These are phyloP conservation scores for Modicella reniformis DNA, from an alignment of 371 early-diverging fungal genomes.

Conservation along the genomic window DNA sequence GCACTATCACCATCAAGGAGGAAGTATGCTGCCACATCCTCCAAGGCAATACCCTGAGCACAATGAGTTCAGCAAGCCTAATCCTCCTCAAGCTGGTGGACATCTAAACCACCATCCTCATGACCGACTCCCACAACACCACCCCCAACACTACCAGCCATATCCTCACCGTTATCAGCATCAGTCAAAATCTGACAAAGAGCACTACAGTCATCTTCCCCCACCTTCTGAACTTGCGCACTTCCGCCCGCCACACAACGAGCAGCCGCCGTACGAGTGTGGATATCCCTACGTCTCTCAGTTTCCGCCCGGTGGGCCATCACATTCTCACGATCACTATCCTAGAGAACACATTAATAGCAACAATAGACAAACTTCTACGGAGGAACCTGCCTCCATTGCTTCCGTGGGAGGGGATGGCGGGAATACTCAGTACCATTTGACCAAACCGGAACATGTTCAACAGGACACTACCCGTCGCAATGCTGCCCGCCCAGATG, in stretches of 20 bases:
- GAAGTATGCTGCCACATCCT: constrained; percentile 1
- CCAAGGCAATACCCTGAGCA: background rate
- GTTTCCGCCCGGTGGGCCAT: background rate
- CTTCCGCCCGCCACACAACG: background rate
- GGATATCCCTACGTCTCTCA: constrained; percentile 4
- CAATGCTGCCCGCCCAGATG: constrained; percentile 1
- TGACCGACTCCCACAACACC: constrained; percentile 15
- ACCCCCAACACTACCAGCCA: constrained; percentile 16
- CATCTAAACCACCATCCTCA: background rate
- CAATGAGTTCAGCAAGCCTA: background rate
- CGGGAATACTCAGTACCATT: background rate
- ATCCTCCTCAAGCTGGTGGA: background rate
- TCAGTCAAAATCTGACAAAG: background rate
- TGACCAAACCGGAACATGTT: constrained; percentile 1
- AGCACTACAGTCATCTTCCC: background rate
- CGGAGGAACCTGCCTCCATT: background rate
- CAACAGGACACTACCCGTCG: background rate
- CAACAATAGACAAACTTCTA: background rate
- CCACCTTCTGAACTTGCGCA: constrained; percentile 11
- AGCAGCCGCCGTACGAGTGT: background rate
- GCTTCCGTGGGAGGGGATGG: background rate
- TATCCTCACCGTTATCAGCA: constrained; percentile 16
- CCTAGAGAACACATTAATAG: background rate
- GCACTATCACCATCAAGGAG: background rate
- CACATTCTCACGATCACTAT: background rate